Conservation (phyloP, 371 early-diverging fungal genomes). For the Nematocida parisii region DNA sequence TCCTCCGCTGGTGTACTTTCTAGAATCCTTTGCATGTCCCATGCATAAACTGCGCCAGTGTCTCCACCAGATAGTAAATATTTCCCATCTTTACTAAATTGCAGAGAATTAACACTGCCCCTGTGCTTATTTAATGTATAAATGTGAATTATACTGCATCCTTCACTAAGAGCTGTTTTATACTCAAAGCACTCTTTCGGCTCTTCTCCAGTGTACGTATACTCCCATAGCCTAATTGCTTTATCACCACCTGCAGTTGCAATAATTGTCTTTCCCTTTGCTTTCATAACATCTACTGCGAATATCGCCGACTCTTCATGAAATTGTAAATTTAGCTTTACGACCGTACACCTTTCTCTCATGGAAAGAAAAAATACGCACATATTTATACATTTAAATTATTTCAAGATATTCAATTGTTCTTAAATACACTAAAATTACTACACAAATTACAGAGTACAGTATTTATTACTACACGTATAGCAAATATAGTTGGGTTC, state of each 20-base stretch:
- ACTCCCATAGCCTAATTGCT: conserved; percentile 66
- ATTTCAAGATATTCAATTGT: too few relatives aligned
- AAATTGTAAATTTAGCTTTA: conserved; percentile 68
- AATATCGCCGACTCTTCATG: conserved; percentile 68
- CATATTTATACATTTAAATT: conserved; percentile 1
- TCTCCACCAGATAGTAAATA: conserved; percentile 66
- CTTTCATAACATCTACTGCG: conserved; percentile 52
- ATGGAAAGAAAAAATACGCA: conserved; percentile 20
- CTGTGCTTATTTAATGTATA: conserved; percentile 61
- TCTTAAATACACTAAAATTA: too few relatives aligned
- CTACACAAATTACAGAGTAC: too few relatives aligned
- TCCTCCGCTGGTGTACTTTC: conserved; percentile 6
- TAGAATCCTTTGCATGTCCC: conserved; percentile 20
- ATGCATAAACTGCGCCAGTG: conserved; percentile 64
- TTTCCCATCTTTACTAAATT: conserved; percentile 56
- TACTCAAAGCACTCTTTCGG: conserved; percentile 46
- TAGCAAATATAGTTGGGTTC: too few relatives aligned
- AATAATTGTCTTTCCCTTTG: conserved; percentile 40
- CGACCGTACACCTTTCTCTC: conserved; percentile 57
- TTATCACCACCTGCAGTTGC: conserved; percentile 68
- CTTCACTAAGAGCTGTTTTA: conserved; percentile 59
- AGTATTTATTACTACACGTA: too few relatives aligned
- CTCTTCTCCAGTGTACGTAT: conserved; percentile 1
- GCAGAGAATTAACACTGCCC: conserved; percentile 64
- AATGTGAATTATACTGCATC: conserved; percentile 53